Percentiles rank a stretch among this genome's conserved stretches.
These are phyloP conservation scores for Juncus inflexus DNA, from an alignment of 176 grass and related monocot genomes.

Conservation along the genomic window DNA sequence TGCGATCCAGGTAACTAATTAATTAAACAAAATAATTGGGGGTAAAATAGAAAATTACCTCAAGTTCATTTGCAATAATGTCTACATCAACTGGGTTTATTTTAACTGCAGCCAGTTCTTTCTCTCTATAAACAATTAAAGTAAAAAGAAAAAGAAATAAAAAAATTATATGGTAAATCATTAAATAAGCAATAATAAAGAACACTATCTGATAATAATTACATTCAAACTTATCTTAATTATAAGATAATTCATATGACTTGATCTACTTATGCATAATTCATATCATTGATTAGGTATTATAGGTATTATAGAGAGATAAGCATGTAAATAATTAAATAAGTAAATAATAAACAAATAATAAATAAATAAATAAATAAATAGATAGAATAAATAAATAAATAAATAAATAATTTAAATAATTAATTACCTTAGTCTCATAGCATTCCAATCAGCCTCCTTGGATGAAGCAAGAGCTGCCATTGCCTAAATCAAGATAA, in stretches of 20 bases:
- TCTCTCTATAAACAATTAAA: constrained; percentile 46
- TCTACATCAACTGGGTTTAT: constrained; percentile 91
- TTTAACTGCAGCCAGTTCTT: constrained; percentile 92
- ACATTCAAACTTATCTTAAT: background rate
- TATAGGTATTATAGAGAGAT: too few species aligned
- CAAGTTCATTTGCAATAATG: constrained; percentile 83
- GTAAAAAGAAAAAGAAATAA: background rate
- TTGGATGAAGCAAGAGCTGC: constrained; percentile 95
- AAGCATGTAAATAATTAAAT: too few species aligned
- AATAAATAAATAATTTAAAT: too few species aligned
- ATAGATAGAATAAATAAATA: too few species aligned
- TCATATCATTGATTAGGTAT: too few species aligned
- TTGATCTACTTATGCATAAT: too few species aligned
- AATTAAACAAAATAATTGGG: constrained; percentile 4
- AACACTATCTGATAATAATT: background rate
- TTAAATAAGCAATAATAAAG: background rate
- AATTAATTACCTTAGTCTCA: constrained; percentile 56
- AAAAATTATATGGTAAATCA: background rate
- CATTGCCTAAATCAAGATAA: constrained; percentile 63
- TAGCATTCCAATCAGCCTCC: constrained; percentile 80
- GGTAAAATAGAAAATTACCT: constrained; percentile 38
- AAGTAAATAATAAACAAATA: too few species aligned
- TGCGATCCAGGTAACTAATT: background rate
- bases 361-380: too few species aligned
- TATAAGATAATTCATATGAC: background rate